A percentile compares a stretch with the other conserved stretches of the same genome.
Evolutionary conservation across 1,139 yeast genomes (phyloP).

Genomic region (Debaryomycetaceae sp.): DNA sequence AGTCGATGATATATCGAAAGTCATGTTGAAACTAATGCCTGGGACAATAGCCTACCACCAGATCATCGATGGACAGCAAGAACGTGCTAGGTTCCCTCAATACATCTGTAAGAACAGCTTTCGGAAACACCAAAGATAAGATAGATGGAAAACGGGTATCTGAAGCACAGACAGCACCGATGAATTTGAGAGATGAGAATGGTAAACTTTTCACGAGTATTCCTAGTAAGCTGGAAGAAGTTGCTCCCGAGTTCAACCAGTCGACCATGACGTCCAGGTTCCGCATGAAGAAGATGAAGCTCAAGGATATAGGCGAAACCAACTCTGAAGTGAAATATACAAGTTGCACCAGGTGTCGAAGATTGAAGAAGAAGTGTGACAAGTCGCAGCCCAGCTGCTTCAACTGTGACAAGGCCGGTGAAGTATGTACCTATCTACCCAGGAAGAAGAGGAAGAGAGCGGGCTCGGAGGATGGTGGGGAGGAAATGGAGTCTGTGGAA

Average conservation of each 20-base stretch:
- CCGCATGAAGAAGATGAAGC: neutral
- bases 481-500: conserved; percentile 2
- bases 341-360: conserved; percentile 24
- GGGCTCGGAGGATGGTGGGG: conserved; percentile 13
- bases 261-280: neutral
- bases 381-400: conserved; percentile 21
- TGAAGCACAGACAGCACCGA: neutral
- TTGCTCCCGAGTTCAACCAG: neutral
- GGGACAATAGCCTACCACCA: neutral
- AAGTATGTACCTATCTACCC: conserved; percentile 42
- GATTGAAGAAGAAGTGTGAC: conserved; percentile 22
- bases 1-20: neutral
- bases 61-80: neutral
- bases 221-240: neutral
- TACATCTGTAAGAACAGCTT: neutral
- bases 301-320: neutral
- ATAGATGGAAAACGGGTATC: neutral
- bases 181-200: neutral
- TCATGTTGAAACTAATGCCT: neutral
- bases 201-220: neutral
- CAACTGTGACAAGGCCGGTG: conserved; percentile 27
- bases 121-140: neutral
- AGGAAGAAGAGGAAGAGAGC: conserved; percentile 27
- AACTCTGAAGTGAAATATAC: neutral
- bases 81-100: neutral